Percentiles rank a stretch among this genome's conserved stretches.
These are phyloP conservation scores for Phialophora tarda DNA, from an alignment of 2,329 filamentous ascomycete genomes.

Conservation along the genomic window DNA sequence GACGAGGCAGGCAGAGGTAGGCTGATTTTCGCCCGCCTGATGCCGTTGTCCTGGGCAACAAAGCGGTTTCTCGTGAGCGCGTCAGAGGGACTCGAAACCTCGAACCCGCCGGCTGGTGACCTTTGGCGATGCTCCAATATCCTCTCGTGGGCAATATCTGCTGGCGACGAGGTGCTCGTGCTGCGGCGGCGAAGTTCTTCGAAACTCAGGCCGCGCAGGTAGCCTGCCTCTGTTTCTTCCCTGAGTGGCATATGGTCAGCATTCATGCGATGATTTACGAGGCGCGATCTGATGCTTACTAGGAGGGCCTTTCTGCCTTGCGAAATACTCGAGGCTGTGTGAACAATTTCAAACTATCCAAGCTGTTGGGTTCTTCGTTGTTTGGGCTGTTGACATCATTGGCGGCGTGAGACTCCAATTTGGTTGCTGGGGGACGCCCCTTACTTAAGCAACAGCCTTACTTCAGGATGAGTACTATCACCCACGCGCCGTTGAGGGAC, in stretches of 20 bases:
- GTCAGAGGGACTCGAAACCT: neutral
- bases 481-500: neutral
- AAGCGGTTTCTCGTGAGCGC: neutral
- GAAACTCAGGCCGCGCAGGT: slow-evolving; percentile 8
- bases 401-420: neutral
- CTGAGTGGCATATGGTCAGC: slow-evolving; percentile 4
- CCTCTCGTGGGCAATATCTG: slow-evolving; percentile 1
- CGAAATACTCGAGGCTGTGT: neutral
- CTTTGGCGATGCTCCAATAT: neutral
- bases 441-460: slow-evolving; percentile 9
- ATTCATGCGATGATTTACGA: neutral
- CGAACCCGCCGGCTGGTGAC: neutral
- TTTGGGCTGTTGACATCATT: slow-evolving; percentile 12
- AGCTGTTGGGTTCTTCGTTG: neutral
- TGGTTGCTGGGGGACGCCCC: neutral
- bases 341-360: neutral
- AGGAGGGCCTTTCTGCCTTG: neutral
- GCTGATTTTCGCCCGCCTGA: slow-evolving; percentile 9
- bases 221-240: neutral
- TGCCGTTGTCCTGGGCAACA: slow-evolving; percentile 24
- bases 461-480: neutral
- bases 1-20: slow-evolving; percentile 13
- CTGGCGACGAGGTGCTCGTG: slow-evolving; percentile 4
- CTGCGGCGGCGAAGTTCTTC: neutral
- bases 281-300: neutral